Evolutionary conservation across 129 eudicot species (phyloP).

Genomic region (Cynara cardunculus): DNA sequence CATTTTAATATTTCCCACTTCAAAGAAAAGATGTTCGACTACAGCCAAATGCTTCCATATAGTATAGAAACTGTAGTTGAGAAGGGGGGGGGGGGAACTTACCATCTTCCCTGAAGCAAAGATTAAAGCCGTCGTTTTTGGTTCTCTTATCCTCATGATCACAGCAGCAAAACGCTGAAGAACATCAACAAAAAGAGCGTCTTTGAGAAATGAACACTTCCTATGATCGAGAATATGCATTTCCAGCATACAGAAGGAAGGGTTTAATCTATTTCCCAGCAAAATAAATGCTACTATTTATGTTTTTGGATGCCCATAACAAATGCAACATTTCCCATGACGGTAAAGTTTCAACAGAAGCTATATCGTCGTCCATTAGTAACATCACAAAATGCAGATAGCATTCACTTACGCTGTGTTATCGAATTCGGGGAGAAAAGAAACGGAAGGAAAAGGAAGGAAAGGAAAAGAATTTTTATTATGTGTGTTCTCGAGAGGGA

Average conservation of each 20-base stretch:
- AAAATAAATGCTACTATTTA: not conserved
- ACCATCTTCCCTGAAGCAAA: slow-evolving; percentile 98
- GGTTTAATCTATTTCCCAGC: not conserved
- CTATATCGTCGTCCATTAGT: not conserved
- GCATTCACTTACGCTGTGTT: no score
- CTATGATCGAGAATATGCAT: not conserved
- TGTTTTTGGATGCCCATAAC: not conserved
- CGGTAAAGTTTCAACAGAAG: not conserved
- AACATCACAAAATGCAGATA: not conserved
- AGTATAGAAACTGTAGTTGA: not conserved
- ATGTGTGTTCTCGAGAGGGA: no score
- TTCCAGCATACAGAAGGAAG: not conserved
- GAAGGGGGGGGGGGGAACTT: slow-evolving; percentile 10
- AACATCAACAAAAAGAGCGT: not conserved
- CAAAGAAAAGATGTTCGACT: not conserved
- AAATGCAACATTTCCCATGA: not conserved
- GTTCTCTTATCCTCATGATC: slow-evolving; percentile 93
- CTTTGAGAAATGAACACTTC: not conserved
- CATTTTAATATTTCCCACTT: not conserved
- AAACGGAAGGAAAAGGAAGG: no score
- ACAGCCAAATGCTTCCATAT: not conserved
- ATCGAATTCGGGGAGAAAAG: no score
- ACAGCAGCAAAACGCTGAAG: slow-evolving; percentile 97
- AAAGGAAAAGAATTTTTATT: no score
- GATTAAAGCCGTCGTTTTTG: slow-evolving; percentile 84